Percentiles rank a stretch among this genome's conserved stretches.
phyloP scores from a whole-genome alignment of 305 asterid species.

The Solanum aculeatissimum region DNA sequence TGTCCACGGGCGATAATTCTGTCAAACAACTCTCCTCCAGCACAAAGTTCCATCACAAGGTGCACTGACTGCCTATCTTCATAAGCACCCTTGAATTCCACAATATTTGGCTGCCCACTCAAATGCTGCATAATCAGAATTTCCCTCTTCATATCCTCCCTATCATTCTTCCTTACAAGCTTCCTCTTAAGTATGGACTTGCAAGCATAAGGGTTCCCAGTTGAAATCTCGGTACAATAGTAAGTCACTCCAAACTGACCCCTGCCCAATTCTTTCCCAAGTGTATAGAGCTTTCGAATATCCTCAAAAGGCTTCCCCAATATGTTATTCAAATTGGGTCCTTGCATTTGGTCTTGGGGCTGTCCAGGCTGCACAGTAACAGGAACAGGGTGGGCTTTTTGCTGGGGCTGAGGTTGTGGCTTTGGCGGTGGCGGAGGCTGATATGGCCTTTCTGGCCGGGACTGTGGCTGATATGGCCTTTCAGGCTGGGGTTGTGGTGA shows the following conservation, averaged over 20 bases:
- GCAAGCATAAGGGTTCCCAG: constrained; percentile 54
- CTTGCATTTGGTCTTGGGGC: constrained; percentile 16
- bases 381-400: not conserved
- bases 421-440: constrained; percentile 6
- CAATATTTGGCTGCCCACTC: constrained; percentile 74
- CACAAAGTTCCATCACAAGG: constrained; percentile 71
- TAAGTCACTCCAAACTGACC: constrained; percentile 85
- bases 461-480: constrained; percentile 10
- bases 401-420: constrained; percentile 10
- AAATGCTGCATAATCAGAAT: constrained; percentile 81
- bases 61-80: constrained; percentile 71
- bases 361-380: constrained; percentile 3
- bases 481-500: constrained; percentile 14
- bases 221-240: constrained; percentile 42
- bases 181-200: constrained; percentile 72
- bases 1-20: constrained; percentile 75
- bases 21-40: constrained; percentile 75
- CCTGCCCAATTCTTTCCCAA: constrained; percentile 65
- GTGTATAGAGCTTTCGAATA: constrained; percentile 34
- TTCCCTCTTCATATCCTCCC: constrained; percentile 80
- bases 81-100: constrained; percentile 67
- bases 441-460: constrained; percentile 14
- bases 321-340: constrained; percentile 42
- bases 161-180: constrained; percentile 59
- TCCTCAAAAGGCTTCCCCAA: constrained; percentile 74